These are phyloP conservation scores for Gnomoniopsis sp. DNA, from an alignment of 2,329 filamentous ascomycete genomes.

Conservation along the genomic window DNA sequence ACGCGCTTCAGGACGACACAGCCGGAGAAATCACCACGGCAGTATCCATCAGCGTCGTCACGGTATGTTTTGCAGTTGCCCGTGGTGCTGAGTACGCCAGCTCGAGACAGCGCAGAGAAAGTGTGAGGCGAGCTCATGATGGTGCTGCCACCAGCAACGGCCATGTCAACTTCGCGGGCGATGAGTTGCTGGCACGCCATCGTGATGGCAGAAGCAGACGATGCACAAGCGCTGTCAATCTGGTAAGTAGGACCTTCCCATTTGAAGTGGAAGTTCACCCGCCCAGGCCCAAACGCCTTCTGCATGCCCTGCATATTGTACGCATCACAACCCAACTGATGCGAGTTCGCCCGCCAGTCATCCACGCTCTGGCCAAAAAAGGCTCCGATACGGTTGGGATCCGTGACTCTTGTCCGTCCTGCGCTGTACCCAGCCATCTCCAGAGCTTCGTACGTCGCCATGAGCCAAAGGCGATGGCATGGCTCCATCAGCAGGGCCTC, in stretches of 20 bases:
- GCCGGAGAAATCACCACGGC: conserved; percentile 45
- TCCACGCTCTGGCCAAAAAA: conserved; percentile 32
- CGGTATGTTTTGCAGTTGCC: conserved; percentile 33
- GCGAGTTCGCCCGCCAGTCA: conserved; percentile 10
- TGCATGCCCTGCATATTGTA: conserved; percentile 33
- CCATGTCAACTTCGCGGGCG: conserved; percentile 26
- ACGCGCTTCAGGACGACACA: conserved; percentile 46
- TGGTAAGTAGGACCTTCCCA: conserved; percentile 30
- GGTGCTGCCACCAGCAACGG: conserved; percentile 30
- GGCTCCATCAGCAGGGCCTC: conserved; percentile 37
- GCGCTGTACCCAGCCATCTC: conserved; percentile 25
- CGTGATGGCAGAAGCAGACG: conserved; percentile 34
- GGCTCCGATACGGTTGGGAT: conserved; percentile 27
- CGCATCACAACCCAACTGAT: conserved; percentile 28
- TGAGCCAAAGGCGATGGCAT: conserved; percentile 34
- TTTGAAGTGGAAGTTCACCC: conserved; percentile 33
- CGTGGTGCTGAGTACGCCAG: conserved; percentile 28
- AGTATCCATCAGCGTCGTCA: conserved; percentile 43
- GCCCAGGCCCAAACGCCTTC: conserved; percentile 25
- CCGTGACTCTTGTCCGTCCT: neutral
- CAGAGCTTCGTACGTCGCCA: conserved; percentile 39
- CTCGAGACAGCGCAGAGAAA: conserved; percentile 25
- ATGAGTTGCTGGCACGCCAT: conserved; percentile 29
- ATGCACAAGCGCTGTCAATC: conserved; percentile 36
- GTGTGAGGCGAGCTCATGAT: conserved; percentile 27